Evolutionary conservation across 106 monocot genomes (phyloP), one percentile per base, ranked within the genome.

Genomic region (Triglochin maritima): DNA sequence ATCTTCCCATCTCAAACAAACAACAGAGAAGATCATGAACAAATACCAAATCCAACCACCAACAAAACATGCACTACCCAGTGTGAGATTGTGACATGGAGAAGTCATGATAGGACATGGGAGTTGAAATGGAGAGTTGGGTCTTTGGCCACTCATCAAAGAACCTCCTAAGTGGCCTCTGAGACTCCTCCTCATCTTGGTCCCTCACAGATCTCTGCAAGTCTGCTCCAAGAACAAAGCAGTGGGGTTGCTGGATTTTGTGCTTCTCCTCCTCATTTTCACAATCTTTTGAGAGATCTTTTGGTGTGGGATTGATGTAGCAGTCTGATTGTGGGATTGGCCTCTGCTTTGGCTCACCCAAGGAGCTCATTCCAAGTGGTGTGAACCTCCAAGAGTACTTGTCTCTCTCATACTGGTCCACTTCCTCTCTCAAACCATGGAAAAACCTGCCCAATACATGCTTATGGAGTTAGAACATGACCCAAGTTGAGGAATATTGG

Each of bases 61-160:
- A 57, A 16, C 15, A 57, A 6, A 57, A 13, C 57, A 57, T 57
- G 16, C n/a, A 57, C n/a, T 57, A 57, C 43, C 62, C 62, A 44
- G 14, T 14, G 4, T 12, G 64, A 48, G 64, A 47, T 15, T 64
- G 64, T n/a, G 64, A 49, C 8, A 49, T 64, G 16, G 48, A 7
- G 6, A 64, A 49, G 48, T 64, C 64, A 49, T 48, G 64, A 49
- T 64, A 49, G 46, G 64, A 1, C 5, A 64, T 16, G 59, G 59
- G 59, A 41, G 59, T 59, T 59, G 59, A 59, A n/a, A 59, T 64
- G 64, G 64, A 64, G 47, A 29, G 29, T 29, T 29, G 29, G 29
- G 29, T 29, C 29, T 29, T 29, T 29, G 29, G 29, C 29, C 29
- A 29, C 29, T 29, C 29, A 29, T 29, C 29, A 29, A 29, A 29